Percentiles rank a stretch among this genome's conserved stretches.
Conservation (phyloP, 352 stramenopile species). For the Phytophthora vignae region DNA sequence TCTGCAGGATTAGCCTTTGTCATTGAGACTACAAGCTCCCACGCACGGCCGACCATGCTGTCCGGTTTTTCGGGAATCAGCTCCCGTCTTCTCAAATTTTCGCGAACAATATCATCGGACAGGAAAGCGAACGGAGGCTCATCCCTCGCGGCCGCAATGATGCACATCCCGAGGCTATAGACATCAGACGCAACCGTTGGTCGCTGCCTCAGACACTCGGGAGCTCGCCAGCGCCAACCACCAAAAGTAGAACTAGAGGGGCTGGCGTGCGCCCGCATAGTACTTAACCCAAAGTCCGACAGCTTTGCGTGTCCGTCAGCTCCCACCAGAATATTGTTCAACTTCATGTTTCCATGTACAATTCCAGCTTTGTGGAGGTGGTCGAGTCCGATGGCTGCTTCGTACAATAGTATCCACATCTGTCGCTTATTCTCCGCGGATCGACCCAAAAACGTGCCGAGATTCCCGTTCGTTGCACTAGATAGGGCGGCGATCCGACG, state of each 20-base stretch:
- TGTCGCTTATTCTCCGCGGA: neutral
- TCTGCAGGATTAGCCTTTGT: neutral
- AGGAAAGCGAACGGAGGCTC: slow-evolving; percentile 26
- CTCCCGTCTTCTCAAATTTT: slow-evolving; percentile 5
- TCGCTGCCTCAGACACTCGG: slow-evolving; percentile 29
- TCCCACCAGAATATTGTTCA: slow-evolving; percentile 15
- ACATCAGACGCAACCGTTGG: slow-evolving; percentile 34
- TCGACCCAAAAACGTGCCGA: slow-evolving; percentile 11
- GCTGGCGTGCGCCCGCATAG: neutral
- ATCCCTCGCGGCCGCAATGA: slow-evolving; percentile 26
- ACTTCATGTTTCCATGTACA: slow-evolving; percentile 17
- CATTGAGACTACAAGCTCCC: neutral
- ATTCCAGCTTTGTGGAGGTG: slow-evolving; percentile 26
- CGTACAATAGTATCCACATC: slow-evolving; percentile 25
- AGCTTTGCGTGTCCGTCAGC: slow-evolving; percentile 2
- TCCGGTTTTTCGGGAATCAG: neutral
- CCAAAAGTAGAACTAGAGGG: neutral
- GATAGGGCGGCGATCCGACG: slow-evolving; percentile 19
- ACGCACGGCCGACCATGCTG: neutral
- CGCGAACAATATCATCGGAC: slow-evolving; percentile 13
- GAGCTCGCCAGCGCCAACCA: slow-evolving; percentile 24
- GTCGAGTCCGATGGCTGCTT: slow-evolving; percentile 45
- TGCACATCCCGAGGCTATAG: slow-evolving; percentile 42
- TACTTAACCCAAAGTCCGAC: slow-evolving; percentile 5
- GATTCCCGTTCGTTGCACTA: slow-evolving; percentile 24